Percentiles rank a stretch among this genome's conserved stretches.
These are phyloP conservation scores for Clitoria ternatea DNA, from an alignment of 306 rosid genomes.

Conservation along the genomic window DNA sequence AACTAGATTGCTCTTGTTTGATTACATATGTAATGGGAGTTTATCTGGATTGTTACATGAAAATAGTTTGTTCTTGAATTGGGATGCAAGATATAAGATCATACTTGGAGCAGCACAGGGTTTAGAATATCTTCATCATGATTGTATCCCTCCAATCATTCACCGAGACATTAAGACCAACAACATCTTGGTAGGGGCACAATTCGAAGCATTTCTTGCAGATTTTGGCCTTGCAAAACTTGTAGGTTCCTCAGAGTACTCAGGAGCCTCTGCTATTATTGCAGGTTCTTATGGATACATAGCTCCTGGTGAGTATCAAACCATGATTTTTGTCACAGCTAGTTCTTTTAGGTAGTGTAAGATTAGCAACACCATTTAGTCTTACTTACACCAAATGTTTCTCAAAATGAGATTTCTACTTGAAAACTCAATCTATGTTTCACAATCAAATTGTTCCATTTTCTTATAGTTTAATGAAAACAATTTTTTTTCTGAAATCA, in stretches of 20 bases:
- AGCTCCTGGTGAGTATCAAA: constrained; percentile 74
- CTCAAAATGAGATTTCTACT: too few relatives aligned
- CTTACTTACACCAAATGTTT: too few relatives aligned
- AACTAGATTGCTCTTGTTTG: constrained; percentile 79
- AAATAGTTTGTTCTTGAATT: constrained; percentile 78
- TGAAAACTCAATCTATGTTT: too few relatives aligned
- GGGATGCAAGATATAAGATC: constrained; percentile 93
- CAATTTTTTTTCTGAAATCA: too few relatives aligned
- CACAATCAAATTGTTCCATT: too few relatives aligned
- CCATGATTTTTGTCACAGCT: background rate
- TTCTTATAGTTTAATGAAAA: too few relatives aligned
- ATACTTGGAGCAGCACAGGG: constrained; percentile 87
- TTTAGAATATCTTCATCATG: constrained; percentile 92
- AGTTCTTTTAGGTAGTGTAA: background rate
- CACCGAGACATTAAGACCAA: constrained; percentile 84
- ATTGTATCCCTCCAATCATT: constrained; percentile 82
- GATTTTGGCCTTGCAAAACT: constrained; percentile 93
- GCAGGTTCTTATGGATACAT: constrained; percentile 97
- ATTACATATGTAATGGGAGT: constrained; percentile 84
- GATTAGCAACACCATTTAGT: background rate
- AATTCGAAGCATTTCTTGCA: constrained; percentile 77
- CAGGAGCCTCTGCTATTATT: constrained; percentile 54
- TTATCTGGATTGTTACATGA: constrained; percentile 70
- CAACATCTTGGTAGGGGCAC: constrained; percentile 88
- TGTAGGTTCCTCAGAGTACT: constrained; percentile 53